Percentiles rank a stretch among this genome's conserved stretches.
Evolutionary conservation across 257 asterid species (phyloP).

Genomic region (Gentiana dahurica): DNA sequence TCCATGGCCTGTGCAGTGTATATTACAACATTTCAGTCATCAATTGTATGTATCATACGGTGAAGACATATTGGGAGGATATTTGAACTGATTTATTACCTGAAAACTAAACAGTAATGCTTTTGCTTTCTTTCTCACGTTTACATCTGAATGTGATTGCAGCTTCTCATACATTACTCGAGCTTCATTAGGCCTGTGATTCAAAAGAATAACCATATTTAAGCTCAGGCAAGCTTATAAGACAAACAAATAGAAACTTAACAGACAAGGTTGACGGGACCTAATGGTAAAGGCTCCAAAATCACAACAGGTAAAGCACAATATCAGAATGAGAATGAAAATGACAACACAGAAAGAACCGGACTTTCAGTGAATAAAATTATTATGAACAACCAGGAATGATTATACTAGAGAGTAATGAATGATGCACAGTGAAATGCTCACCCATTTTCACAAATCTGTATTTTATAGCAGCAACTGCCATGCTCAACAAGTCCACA

Average conservation of each 20-base stretch:
- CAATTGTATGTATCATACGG: too few species aligned
- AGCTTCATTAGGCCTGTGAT: constrained; percentile 63
- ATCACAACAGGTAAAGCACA: background rate
- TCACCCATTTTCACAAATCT: too few species aligned
- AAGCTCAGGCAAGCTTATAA: background rate
- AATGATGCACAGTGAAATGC: too few species aligned
- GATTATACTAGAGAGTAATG: too few species aligned
- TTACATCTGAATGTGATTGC: constrained; percentile 62
- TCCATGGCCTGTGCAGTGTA: constrained; percentile 68
- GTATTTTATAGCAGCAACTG: too few species aligned
- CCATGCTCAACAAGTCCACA: too few species aligned
- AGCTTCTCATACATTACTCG: constrained; percentile 84
- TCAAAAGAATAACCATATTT: background rate
- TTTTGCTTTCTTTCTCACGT: constrained; percentile 78
- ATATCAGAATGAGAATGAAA: background rate
- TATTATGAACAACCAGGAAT: too few species aligned
- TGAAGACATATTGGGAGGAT: too few species aligned
- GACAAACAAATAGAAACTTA: background rate
- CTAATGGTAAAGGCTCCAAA: too few species aligned
- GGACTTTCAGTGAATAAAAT: too few species aligned
- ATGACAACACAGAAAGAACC: too few species aligned
- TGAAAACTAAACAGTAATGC: constrained; percentile 61
- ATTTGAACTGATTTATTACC: constrained; percentile 25
- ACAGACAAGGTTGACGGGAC: too few species aligned
- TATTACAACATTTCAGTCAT: background rate